Evolutionary conservation across 2,329 filamentous ascomycete genomes (phyloP), one percentile per base, ranked within the genome.

Genomic region (Botrytis paeoniae): DNA sequence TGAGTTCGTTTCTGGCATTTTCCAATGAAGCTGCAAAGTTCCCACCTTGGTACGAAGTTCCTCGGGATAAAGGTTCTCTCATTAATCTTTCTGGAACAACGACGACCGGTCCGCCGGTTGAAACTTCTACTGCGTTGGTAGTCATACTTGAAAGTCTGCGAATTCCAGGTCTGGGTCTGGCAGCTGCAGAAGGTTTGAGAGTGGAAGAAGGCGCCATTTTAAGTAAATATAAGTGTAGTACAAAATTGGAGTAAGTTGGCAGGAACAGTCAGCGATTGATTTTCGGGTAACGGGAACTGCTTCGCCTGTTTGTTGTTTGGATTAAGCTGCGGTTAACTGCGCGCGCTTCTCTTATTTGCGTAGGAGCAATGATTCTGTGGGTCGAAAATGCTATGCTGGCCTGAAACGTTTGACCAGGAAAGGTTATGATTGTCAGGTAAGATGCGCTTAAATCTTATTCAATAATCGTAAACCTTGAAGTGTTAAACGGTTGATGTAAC

Each of bases 21-120:
- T 81, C 80, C 48, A 82, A 77, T 14, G 80, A 80, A 39, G 78
- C 81, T 61, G 81, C 81, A 71, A 82, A 81, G 62, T 29, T 69
- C 70, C 79, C 78, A 16, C 77, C 77, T 74, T 78, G 74, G 48
- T 79, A 75, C 2, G 79, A 79, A 35, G 78, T 73, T 59, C 43
- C 61, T 63, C 68, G 73, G 29, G 77, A 73, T 71, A 77, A 72
- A 29, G 62, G 41, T 63, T 78, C 73, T 66, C 72, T 45, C 77
- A 80, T 79, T 75, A 78, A 75, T 74, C 77, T 78, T 72, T 78
- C 78, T 60, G 80, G 80, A 18, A 81, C 76, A 20, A 82, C 79
- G 51, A 82, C 80, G 57, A 81, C 79, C 25, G 79, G 80, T 5
- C 78, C 79, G 18, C 78, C 79, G 41, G 77, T 74, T 20, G 73